Percentiles rank a stretch among this genome's conserved stretches.
These are phyloP conservation scores for Monilinia polystroma DNA, from an alignment of 2,329 filamentous ascomycete species.

Conservation along the genomic window DNA sequence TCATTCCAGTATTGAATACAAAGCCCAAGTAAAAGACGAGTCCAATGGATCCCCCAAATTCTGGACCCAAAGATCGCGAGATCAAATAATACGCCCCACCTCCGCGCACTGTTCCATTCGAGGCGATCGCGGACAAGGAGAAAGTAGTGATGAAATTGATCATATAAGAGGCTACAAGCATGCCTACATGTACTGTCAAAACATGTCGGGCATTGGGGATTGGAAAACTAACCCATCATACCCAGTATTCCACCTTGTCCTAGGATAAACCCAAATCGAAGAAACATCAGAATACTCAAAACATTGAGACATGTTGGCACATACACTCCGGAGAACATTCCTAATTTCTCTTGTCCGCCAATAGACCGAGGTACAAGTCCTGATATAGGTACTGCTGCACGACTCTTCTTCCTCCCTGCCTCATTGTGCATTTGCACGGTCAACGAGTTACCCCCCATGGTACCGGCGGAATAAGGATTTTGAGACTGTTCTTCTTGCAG, in stretches of 20 bases:
- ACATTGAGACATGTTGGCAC: constrained; percentile 89
- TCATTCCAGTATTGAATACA: constrained; percentile 82
- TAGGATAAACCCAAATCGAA: constrained; percentile 81
- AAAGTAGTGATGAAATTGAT: constrained; percentile 83
- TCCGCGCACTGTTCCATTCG: constrained; percentile 84
- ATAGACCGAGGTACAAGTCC: constrained; percentile 44
- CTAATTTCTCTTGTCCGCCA: constrained; percentile 60
- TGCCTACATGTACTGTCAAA: constrained; percentile 39
- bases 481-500: constrained; percentile 9
- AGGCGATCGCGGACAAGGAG: constrained; percentile 84
- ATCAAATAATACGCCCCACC: constrained; percentile 89
- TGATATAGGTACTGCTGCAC: constrained; percentile 40
- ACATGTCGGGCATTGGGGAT: background rate
- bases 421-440: constrained; percentile 34
- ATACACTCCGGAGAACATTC: constrained; percentile 76
- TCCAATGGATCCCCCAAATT: constrained; percentile 86
- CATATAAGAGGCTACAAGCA: constrained; percentile 72
- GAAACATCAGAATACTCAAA: constrained; percentile 87
- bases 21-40: constrained; percentile 90
- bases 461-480: constrained; percentile 4
- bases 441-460: constrained; percentile 30
- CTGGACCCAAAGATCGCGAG: constrained; percentile 78
- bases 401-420: constrained; percentile 36
- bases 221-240: constrained; percentile 20
- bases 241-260: constrained; percentile 45